A percentile compares a stretch with the other conserved stretches of the same genome.
Evolutionary conservation across 805 yeast genomes (phyloP).

Genomic region (Cyberlindnera mississippiensis): DNA sequence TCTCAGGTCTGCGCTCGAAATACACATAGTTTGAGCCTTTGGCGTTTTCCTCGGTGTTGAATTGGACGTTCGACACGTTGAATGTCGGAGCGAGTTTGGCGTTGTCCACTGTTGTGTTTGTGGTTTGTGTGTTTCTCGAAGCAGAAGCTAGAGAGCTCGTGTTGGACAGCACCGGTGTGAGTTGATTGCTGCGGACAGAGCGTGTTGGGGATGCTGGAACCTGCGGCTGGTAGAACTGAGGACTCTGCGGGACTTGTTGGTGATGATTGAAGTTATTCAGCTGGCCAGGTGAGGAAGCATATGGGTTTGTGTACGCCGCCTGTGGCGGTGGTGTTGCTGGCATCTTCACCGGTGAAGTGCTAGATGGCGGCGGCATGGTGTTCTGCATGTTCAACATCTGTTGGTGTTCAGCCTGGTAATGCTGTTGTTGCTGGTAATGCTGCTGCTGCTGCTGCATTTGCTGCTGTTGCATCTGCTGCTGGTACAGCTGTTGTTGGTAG

Average conservation of each 20-base stretch:
- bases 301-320: slow-evolving; percentile 14
- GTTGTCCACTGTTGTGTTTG: slow-evolving; percentile 9
- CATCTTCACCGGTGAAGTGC: slow-evolving; percentile 16
- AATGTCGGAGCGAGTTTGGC: slow-evolving; percentile 12
- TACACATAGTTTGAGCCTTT: slow-evolving; percentile 22
- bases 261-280: slow-evolving; percentile 17
- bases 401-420: slow-evolving; percentile 23
- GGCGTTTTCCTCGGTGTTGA: slow-evolving; percentile 3
- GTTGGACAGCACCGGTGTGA: slow-evolving; percentile 25
- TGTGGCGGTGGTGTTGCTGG: slow-evolving; percentile 23
- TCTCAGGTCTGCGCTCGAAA: slow-evolving; percentile 30
- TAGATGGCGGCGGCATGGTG: slow-evolving; percentile 28
- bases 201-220: slow-evolving; percentile 32
- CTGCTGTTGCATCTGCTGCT: slow-evolving; percentile 29
- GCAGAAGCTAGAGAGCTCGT: slow-evolving; percentile 22
- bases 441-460: slow-evolving; percentile 25
- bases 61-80: slow-evolving; percentile 12
- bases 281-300: slow-evolving; percentile 25
- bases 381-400: slow-evolving; percentile 28
- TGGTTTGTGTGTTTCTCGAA: slow-evolving; percentile 7
- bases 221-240: slow-evolving; percentile 27
- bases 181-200: slow-evolving; percentile 27
- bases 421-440: slow-evolving; percentile 26
- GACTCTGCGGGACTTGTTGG: slow-evolving; percentile 26
- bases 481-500: slow-evolving; percentile 30